Percentiles rank a stretch among this genome's conserved stretches.
Conservation (phyloP, 2,329 filamentous ascomycete species). For the Aspergillus transmontanensis region DNA sequence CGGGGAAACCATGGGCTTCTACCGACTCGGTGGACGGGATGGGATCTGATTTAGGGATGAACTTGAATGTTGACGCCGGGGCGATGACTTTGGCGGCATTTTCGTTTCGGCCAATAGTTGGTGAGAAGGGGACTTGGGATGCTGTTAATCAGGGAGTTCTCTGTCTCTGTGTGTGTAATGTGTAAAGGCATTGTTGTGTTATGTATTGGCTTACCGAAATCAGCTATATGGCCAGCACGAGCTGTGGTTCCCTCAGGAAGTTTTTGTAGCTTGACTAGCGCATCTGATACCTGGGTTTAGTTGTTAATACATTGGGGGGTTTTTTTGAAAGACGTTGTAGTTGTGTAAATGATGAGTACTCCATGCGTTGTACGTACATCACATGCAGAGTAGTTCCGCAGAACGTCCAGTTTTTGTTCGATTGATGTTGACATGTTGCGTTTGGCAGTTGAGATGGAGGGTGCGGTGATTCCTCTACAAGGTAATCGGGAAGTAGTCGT, state of each 20-base stretch:
- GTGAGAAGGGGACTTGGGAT: conserved; percentile 37
- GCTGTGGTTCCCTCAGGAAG: conserved; percentile 48
- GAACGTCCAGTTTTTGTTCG: conserved; percentile 36
- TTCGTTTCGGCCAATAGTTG: conserved; percentile 31
- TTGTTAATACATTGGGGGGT: neutral
- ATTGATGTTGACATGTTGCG: conserved; percentile 35
- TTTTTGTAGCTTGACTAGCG: conserved; percentile 67
- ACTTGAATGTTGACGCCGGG: conserved; percentile 51
- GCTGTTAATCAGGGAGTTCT: neutral
- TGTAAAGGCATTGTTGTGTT: neutral
- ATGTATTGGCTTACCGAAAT: conserved; percentile 52
- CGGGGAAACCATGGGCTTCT: conserved; percentile 55
- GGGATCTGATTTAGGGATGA: conserved; percentile 60
- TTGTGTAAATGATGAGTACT: neutral
- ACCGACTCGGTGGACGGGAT: conserved; percentile 32
- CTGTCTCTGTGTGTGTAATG: neutral
- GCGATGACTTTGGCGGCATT: conserved; percentile 41
- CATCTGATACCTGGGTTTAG: conserved; percentile 64
- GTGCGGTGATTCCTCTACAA: neutral
- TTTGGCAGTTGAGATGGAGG: neutral
- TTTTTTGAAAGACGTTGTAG: neutral
- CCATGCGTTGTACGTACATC: conserved; percentile 35
- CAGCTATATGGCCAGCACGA: conserved; percentile 67
- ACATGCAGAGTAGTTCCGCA: conserved; percentile 45
- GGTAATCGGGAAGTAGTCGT: neutral